A percentile compares a stretch with the other conserved stretches of the same genome.
phyloP scores from a whole-genome alignment of 768 basidiomycete genomes.

The Scleroderma citrinum region DNA sequence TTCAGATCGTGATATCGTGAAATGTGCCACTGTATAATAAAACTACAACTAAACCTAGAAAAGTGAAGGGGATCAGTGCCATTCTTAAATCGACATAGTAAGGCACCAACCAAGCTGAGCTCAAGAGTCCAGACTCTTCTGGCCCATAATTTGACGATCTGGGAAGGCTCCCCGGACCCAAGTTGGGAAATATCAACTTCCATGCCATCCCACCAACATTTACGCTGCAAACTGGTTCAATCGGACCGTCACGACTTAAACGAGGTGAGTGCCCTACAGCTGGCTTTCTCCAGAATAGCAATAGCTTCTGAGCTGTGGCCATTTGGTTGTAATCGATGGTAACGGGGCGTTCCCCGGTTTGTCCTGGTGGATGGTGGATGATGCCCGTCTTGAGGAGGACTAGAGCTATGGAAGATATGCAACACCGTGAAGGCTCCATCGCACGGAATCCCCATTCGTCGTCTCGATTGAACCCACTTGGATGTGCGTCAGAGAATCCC shows the following conservation, averaged over 20 bases:
- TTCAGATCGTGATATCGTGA: conserved; percentile 18
- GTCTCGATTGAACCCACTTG: conserved; percentile 88
- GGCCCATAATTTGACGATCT: conserved; percentile 88
- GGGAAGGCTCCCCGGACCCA: conserved; percentile 44
- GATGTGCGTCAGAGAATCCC: conserved; percentile 7
- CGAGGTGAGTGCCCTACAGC: conserved; percentile 59
- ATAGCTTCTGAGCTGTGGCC: conserved; percentile 94
- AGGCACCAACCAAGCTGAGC: conserved; percentile 70
- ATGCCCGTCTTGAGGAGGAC: conserved; percentile 98
- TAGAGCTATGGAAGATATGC: conserved; percentile 96
- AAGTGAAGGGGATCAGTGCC: neutral
- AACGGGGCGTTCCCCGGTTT: conserved; percentile 62
- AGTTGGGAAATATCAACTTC: conserved; percentile 75
- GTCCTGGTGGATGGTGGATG: conserved; percentile 49
- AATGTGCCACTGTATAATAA: conserved; percentile 1
- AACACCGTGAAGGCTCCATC: conserved; percentile 91
- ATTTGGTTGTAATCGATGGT: conserved; percentile 89
- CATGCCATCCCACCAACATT: conserved; percentile 99
- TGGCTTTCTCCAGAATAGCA: conserved; percentile 98
- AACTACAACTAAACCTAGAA: neutral
- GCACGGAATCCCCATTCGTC: conserved; percentile 98
- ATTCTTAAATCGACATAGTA: neutral
- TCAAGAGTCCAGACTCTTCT: conserved; percentile 98
- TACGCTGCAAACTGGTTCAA: conserved; percentile 50
- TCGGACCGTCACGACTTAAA: neutral